Base-by-base conservation (phyloP, 352 stramenopile genomes). In the Aphanomyces stellatus region DNA sequence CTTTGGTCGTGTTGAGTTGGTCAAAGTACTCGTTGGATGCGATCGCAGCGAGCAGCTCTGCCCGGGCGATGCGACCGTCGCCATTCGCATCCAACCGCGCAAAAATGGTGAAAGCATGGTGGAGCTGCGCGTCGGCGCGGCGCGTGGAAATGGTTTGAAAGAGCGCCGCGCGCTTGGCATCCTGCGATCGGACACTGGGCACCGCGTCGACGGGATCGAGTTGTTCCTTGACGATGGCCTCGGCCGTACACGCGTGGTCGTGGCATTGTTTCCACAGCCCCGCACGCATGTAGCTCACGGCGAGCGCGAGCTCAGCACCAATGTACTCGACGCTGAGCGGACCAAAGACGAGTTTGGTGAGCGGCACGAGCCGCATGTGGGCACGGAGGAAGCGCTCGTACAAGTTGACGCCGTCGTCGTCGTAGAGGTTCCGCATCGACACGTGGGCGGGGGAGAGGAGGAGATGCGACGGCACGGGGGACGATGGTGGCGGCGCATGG, bases 201-300 rank as follows among this genome's bases (percentile, higher is more conserved):
- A 62, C 43, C 0, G 62, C 49, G 2, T 76, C 70, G n/a, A n/a
- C n/a, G n/a, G n/a, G n/a, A n/a, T n/a, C n/a, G n/a, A n/a, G n/a
- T n/a, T 81, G 46, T 7, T 73, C 62, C 41, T 72, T 71, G 24
- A 90, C 69, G 4, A 88, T 34, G 33, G 72, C 75, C 13, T 72
- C 73, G 3, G 75, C 75, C 15, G 65, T 64, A 6, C 70, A 70
- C 4, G 74, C 62, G 37, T 91, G 82, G 5, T 75, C 40, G 37
- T 88, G 72, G 0, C 75, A 79, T 42, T 91, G 82, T 48, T 91
- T 89, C 82, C 82, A 89, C 13, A 91, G 73, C 42, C 80, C 85
- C 37, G 88, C 57, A 0, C 77, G 70, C 4, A 79, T 72, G 34
- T 89, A 91, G 1, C 62, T 69, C 55, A 88, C 80, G 0, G 72